phyloP scores from a whole-genome alignment of 2,329 filamentous ascomycete species.

The Chrysoporthe puriensis region DNA sequence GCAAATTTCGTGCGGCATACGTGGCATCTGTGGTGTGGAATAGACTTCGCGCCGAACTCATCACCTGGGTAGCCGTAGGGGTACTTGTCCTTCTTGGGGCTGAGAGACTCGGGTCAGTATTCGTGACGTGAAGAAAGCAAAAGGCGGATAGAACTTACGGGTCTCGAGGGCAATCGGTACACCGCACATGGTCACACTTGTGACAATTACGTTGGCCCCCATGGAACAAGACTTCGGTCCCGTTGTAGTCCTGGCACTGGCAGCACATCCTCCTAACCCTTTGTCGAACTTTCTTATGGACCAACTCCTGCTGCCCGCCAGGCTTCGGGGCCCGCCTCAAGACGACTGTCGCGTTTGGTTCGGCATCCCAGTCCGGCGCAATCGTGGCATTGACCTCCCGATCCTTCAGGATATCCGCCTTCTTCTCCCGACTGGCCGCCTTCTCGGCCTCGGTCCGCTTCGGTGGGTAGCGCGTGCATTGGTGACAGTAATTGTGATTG shows the following conservation, averaged over 20 bases:
- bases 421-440: constrained; percentile 55
- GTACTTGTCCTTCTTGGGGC: constrained; percentile 70
- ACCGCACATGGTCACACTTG: constrained; percentile 73
- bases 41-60: constrained; percentile 54
- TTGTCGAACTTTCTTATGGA: constrained; percentile 73
- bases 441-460: constrained; percentile 63
- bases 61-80: constrained; percentile 73
- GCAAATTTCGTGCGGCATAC: constrained; percentile 64
- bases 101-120: constrained; percentile 38
- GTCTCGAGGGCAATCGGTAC: constrained; percentile 79
- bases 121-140: not conserved
- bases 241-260: constrained; percentile 53
- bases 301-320: constrained; percentile 67
- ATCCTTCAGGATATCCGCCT: constrained; percentile 55
- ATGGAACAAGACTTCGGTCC: constrained; percentile 58
- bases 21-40: constrained; percentile 63
- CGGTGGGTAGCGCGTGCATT: constrained; percentile 75
- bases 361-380: constrained; percentile 53
- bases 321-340: constrained; percentile 64
- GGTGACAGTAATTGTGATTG: constrained; percentile 78
- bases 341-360: constrained; percentile 50
- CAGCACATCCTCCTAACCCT: constrained; percentile 78
- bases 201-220: constrained; percentile 65
- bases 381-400: constrained; percentile 61
- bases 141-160: constrained; percentile 60